Base-by-base conservation (phyloP, 805 yeast species). In the Yarrowia keelungensis region DNA sequence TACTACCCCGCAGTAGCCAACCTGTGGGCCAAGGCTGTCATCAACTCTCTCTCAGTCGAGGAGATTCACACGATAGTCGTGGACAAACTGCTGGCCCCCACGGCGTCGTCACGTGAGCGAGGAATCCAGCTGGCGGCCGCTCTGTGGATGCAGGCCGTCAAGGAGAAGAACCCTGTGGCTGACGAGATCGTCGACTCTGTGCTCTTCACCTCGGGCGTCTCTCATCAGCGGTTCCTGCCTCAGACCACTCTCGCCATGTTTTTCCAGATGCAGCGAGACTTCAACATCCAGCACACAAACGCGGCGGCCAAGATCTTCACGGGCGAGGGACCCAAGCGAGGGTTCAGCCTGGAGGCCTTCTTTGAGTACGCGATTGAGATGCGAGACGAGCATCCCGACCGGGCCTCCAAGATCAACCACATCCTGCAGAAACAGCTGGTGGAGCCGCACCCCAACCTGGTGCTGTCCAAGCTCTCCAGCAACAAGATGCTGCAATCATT, bases 361-460 rank as follows among this genome's bases (percentile, higher is more conserved):
- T 59, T 59, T 32, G 65, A 59, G 35, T 59, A 59, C 35, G 65
- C 65, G 39, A 59, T 59, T 19, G 51, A 45, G 16, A 59, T 59
- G 65, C 65, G 65, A 14, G 65, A 45, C 36, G 35, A 42, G 35
- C 50, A 59, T 16, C 65, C 65, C 5, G 65, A 59, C 2, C 50
- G 51, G 10, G 65, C 65, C 1, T 35, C 26, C 5, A 16, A 19
- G 11, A 59, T 59, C 35, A 59, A 59, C 65, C 4, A 14, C 35
- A 45, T 59, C 35, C 51, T 59, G 14, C 35, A 45, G 51, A 45
- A 11, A 19, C 65, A 59, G 65, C 65, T 59, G 5, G 65, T 59
- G 7, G 65, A 59, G 15, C 65, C 65, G 1, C 50, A 59, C 10
- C 65, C 65, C 35, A 42, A 45, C 14, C 42, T 59, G 10, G 65